Evolutionary conservation across 2,329 filamentous ascomycete genomes (phyloP).

Genomic region (Monosporascus sp.): DNA sequence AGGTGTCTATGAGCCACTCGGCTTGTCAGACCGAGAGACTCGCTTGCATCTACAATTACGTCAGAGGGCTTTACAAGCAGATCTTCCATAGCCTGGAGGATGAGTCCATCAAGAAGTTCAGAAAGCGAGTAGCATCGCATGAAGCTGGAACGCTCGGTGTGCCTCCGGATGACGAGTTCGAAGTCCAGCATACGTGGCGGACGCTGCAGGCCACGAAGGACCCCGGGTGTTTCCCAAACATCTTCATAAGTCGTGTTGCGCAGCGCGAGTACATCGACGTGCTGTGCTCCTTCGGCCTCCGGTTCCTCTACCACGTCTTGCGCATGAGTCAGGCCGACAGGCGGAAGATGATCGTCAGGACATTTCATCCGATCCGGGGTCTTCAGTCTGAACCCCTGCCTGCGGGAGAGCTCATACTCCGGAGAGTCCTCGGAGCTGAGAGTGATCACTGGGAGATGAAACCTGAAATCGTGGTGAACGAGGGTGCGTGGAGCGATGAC

Average conservation of each 20-base stretch:
- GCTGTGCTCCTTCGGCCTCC: neutral
- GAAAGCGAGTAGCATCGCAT: neutral
- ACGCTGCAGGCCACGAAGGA: no score
- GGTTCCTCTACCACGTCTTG: neutral
- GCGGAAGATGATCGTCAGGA: neutral
- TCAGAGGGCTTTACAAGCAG: neutral
- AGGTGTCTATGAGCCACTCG: no score
- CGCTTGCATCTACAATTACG: neutral
- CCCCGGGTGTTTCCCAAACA: neutral
- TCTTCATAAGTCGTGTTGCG: neutral
- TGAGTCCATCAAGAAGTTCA: neutral
- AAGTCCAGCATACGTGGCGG: no score
- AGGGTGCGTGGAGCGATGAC: no score
- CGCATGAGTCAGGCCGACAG: neutral
- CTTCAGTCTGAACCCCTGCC: no score
- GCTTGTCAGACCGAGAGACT: neutral
- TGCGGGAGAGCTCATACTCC: no score
- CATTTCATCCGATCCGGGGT: neutral
- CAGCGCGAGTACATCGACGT: neutral
- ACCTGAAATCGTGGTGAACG: no score
- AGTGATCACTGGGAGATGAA: no score
- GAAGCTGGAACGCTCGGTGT: no score
- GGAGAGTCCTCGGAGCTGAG: no score
- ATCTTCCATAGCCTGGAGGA: neutral
- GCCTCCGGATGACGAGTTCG: no score